These are phyloP conservation scores for Cystobasidium ongulense DNA, from an alignment of 768 basidiomycete species.

Conservation along the genomic window DNA sequence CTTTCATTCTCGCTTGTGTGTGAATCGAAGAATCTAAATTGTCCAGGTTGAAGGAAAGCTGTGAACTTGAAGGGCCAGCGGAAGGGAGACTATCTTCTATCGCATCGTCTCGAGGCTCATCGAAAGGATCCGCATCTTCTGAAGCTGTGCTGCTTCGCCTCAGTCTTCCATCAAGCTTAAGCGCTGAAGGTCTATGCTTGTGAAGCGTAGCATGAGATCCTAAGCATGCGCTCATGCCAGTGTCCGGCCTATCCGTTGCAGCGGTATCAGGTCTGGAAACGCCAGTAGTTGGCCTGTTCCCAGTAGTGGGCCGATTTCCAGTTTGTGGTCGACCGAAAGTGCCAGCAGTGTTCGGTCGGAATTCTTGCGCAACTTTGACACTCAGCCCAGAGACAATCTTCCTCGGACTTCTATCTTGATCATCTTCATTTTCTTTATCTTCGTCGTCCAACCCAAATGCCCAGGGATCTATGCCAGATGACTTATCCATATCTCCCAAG, in stretches of 20 bases:
- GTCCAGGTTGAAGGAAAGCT: not conserved
- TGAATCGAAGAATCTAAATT: not conserved
- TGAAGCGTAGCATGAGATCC: not conserved
- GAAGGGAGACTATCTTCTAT: not conserved
- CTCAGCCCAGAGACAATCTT: not conserved
- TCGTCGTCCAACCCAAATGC: not conserved
- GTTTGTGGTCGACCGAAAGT: slow-evolving; percentile 18
- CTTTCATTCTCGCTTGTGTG: not conserved
- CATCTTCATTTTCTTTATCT: not conserved
- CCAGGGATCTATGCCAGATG: not conserved
- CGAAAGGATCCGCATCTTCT: not conserved
- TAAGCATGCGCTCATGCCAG: not conserved
- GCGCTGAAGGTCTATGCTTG: not conserved
- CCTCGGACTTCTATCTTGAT: not conserved
- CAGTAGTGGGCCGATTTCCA: not conserved
- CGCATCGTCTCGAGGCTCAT: not conserved
- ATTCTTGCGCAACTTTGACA: not conserved
- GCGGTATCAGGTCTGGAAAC: slow-evolving; percentile 8
- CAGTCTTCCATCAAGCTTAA: not conserved
- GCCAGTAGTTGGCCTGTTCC: not conserved
- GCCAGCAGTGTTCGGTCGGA: slow-evolving; percentile 18
- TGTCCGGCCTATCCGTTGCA: not conserved
- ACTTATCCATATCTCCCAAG: not conserved
- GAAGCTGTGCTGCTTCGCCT: not conserved
- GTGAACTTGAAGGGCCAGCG: not conserved